phyloP scores from a whole-genome alignment of 2,329 filamentous ascomycete genomes.

The Arthrocladium fulminans region DNA sequence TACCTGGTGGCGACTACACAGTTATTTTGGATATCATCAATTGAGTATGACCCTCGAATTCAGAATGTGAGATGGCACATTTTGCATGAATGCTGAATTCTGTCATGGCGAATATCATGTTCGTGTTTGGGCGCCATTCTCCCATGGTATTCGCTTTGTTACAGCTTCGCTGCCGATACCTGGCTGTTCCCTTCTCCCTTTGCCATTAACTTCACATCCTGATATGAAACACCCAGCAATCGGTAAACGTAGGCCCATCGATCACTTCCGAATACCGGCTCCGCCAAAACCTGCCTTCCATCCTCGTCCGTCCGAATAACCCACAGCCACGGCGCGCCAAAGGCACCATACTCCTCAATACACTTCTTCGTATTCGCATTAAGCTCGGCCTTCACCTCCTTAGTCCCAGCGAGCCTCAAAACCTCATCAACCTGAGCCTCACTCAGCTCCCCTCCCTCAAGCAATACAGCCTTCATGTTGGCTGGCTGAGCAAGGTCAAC shows the following conservation, averaged over 20 bases:
- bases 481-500: constrained; percentile 52
- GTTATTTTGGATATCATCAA: not conserved
- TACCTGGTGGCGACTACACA: constrained; percentile 7
- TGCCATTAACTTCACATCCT: constrained; percentile 24
- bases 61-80: too few species aligned
- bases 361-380: constrained; percentile 52
- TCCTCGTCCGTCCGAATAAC: constrained; percentile 39
- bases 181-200: not conserved
- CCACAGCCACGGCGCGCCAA: constrained; percentile 69
- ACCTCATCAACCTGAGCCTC: constrained; percentile 48
- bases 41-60: too few species aligned
- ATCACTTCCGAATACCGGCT: constrained; percentile 72
- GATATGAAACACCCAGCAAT: constrained; percentile 48
- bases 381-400: constrained; percentile 46
- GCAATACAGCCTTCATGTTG: constrained; percentile 40
- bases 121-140: too few species aligned
- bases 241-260: constrained; percentile 62
- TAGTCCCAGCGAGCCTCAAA: constrained; percentile 42
- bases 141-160: too few species aligned
- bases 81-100: too few species aligned
- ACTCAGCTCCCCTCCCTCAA: constrained; percentile 35
- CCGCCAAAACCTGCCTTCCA: constrained; percentile 40
- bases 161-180: not conserved
- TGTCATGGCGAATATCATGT: too few species aligned
- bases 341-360: constrained; percentile 54